Evolutionary conservation across 352 stramenopile species (phyloP).

Genomic region (Phytophthora multivora): DNA sequence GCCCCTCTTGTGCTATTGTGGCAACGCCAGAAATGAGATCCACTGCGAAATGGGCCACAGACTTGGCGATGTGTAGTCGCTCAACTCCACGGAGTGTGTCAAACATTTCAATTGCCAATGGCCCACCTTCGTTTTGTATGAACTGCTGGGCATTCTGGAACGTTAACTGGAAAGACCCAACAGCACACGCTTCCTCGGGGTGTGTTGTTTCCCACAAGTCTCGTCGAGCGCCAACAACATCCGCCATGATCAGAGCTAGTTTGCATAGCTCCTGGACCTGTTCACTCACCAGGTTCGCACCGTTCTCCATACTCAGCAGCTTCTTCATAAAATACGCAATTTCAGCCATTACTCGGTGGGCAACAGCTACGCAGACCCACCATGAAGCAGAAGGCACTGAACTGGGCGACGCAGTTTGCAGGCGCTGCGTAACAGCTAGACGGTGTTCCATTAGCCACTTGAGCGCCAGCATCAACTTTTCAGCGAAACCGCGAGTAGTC

Average conservation of each 20-base stretch:
- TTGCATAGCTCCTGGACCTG: constrained; percentile 63
- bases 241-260: constrained; percentile 55
- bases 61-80: constrained; percentile 51
- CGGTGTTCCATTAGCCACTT: constrained; percentile 63
- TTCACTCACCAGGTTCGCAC: constrained; percentile 37
- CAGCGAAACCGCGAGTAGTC: constrained; percentile 45
- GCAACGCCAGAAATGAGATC: constrained; percentile 48
- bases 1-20: constrained; percentile 50
- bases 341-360: constrained; percentile 57
- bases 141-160: constrained; percentile 65
- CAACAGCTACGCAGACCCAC: constrained; percentile 60
- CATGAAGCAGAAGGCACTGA: constrained; percentile 54
- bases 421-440: constrained; percentile 26
- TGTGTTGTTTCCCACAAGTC: constrained; percentile 48
- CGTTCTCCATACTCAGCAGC: constrained; percentile 47
- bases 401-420: constrained; percentile 26
- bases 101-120: constrained; percentile 62
- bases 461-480: constrained; percentile 45
- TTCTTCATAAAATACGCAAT: constrained; percentile 66
- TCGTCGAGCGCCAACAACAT: constrained; percentile 49
- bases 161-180: constrained; percentile 56
- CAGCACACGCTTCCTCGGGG: constrained; percentile 35
- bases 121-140: constrained; percentile 62
- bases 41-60: constrained; percentile 52
- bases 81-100: constrained; percentile 53